Evolutionary conservation across 2,329 filamentous ascomycete species (phyloP).

Genomic region (Sphaerulina vaccinii): DNA sequence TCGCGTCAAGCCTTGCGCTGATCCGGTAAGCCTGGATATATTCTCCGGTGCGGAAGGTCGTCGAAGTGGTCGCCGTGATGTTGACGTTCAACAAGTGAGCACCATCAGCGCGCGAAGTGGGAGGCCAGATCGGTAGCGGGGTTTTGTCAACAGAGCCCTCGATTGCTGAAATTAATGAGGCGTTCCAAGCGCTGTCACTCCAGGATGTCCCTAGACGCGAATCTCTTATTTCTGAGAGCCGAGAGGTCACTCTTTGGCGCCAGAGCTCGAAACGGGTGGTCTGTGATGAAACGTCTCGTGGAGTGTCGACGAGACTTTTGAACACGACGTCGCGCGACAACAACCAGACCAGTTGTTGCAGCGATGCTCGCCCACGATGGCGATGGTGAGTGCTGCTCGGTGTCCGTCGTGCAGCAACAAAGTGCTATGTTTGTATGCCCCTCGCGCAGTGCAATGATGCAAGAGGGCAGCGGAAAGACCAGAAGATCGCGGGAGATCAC

Average conservation of each 20-base stretch:
- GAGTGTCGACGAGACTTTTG: neutral
- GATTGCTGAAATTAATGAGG: constrained; percentile 17
- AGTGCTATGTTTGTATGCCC: constrained; percentile 7
- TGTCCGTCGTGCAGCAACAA: neutral
- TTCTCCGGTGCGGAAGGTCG: constrained; percentile 11
- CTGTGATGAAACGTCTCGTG: constrained; percentile 12
- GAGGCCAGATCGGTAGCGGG: neutral
- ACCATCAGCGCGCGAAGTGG: neutral
- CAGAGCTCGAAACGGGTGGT: constrained; percentile 12
- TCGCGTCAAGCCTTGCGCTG: constrained; percentile 9
- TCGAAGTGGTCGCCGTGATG: constrained; percentile 3
- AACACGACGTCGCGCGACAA: constrained; percentile 11
- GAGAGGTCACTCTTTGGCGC: constrained; percentile 11
- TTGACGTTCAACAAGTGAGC: neutral
- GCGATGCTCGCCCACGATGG: constrained; percentile 5
- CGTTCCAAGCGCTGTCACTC: constrained; percentile 18
- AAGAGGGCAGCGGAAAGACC: constrained; percentile 1
- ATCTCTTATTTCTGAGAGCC: neutral
- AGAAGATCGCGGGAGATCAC: constrained; percentile 16
- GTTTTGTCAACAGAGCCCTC: constrained; percentile 2
- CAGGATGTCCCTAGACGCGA: constrained; percentile 14
- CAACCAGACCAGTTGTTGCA: constrained; percentile 2
- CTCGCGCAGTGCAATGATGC: constrained; percentile 10
- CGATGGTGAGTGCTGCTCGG: constrained; percentile 1
- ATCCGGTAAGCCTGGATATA: constrained; percentile 9